Percentiles rank a stretch among this genome's conserved stretches.
Evolutionary conservation across 2,329 filamentous ascomycete species (phyloP).

Genomic region (Pezicula carpinea): DNA sequence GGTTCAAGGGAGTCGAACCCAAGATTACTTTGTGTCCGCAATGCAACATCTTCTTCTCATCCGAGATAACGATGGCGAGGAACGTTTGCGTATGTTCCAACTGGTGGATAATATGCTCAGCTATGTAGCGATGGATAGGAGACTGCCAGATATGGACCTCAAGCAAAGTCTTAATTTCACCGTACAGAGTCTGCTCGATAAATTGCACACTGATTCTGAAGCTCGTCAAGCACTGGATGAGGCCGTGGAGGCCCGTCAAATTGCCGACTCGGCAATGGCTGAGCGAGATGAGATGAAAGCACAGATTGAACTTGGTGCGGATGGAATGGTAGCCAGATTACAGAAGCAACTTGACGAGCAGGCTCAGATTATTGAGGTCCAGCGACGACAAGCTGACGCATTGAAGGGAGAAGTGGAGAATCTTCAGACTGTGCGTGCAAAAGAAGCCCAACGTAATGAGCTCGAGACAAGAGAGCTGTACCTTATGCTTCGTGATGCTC

Average conservation of each 20-base stretch:
- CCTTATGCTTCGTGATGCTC: constrained; percentile 95
- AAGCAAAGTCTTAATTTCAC: constrained; percentile 98
- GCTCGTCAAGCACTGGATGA: constrained; percentile 90
- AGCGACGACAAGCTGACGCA: constrained; percentile 77
- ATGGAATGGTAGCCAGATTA: constrained; percentile 87
- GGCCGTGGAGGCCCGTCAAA: constrained; percentile 81
- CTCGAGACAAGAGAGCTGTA: constrained; percentile 94
- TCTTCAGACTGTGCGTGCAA: constrained; percentile 77
- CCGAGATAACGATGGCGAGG: constrained; percentile 85
- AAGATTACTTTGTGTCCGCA: constrained; percentile 94
- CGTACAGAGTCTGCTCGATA: constrained; percentile 90
- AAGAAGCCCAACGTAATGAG: constrained; percentile 91
- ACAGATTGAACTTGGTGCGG: constrained; percentile 83
- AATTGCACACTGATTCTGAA: constrained; percentile 93
- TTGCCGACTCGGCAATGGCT: constrained; percentile 91
- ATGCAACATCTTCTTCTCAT: constrained; percentile 94
- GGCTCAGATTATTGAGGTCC: constrained; percentile 81
- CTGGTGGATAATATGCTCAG: constrained; percentile 98
- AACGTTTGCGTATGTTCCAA: constrained; percentile 92
- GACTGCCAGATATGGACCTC: constrained; percentile 92
- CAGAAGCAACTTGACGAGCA: constrained; percentile 95
- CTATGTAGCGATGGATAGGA: constrained; percentile 96
- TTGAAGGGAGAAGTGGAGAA: constrained; percentile 87
- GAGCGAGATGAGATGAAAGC: constrained; percentile 93
- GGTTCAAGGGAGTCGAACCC: constrained; percentile 75